A percentile compares a stretch with the other conserved stretches of the same genome.
Conservation (phyloP, 257 asterid species). For the Solanum pimpinellifolium region DNA sequence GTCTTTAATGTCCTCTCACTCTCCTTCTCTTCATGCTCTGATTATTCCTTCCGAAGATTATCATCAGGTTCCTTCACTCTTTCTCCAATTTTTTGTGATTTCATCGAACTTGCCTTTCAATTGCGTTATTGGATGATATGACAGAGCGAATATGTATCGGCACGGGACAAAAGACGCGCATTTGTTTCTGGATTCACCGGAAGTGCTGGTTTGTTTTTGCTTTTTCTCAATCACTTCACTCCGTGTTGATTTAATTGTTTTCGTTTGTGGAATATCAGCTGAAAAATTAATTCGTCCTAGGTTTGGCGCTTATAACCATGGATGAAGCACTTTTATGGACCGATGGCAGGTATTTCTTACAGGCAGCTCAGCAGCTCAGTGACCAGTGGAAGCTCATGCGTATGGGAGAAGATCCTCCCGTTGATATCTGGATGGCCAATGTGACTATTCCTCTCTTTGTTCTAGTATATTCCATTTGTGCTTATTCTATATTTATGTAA, state of each 20-base stretch:
- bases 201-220: slow-evolving; percentile 53
- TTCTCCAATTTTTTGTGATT: background rate
- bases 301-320: slow-evolving; percentile 73
- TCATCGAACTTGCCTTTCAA: background rate
- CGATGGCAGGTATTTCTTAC: slow-evolving; percentile 88
- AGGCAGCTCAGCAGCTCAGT: slow-evolving; percentile 74
- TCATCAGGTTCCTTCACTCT: slow-evolving; percentile 53
- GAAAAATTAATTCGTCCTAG: slow-evolving; percentile 11
- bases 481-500: background rate
- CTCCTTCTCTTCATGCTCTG: slow-evolving; percentile 68
- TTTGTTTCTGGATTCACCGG: slow-evolving; percentile 88
- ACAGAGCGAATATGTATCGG: slow-evolving; percentile 95
- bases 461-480: background rate
- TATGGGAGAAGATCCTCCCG: slow-evolving; percentile 63
- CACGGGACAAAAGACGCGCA: slow-evolving; percentile 72
- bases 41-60: slow-evolving; percentile 92
- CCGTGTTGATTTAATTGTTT: background rate
- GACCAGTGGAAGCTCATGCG: slow-evolving; percentile 96
- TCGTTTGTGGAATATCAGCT: background rate
- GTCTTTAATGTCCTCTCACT: slow-evolving; percentile 68
- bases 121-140: background rate
- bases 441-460: slow-evolving; percentile 31
- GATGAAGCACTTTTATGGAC: slow-evolving; percentile 92
- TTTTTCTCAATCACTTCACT: background rate
- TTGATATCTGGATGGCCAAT: slow-evolving; percentile 81